Percentiles rank a stretch among this genome's conserved stretches.
Evolutionary conservation across 257 asterid species (phyloP).

Genomic region (Perilla frutescens): DNA sequence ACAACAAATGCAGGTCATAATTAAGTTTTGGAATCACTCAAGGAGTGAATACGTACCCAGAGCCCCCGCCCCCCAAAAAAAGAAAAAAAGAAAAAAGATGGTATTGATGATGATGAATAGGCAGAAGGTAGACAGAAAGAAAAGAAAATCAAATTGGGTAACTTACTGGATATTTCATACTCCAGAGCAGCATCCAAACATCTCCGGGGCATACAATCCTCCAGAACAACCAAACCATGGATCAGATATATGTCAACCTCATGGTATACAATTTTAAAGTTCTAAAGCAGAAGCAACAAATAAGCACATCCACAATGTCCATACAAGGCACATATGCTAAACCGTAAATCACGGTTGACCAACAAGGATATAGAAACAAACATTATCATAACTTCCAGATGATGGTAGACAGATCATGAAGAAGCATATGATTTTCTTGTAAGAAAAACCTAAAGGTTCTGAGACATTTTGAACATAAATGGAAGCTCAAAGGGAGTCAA

Average conservation of each 20-base stretch:
- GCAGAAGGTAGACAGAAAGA: background rate
- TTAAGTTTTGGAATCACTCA: slow-evolving; percentile 22
- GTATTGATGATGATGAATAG: too few relatives aligned
- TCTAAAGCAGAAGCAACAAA: slow-evolving; percentile 36
- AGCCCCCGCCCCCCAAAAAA: background rate
- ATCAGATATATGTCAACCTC: slow-evolving; percentile 58
- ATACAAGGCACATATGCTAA: slow-evolving; percentile 15
- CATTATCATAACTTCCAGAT: slow-evolving; percentile 5
- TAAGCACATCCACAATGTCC: slow-evolving; percentile 7
- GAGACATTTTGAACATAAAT: background rate
- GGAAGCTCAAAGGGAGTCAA: slow-evolving; percentile 14
- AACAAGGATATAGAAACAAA: slow-evolving; percentile 9
- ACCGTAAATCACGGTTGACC: slow-evolving; percentile 20
- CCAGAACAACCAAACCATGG: slow-evolving; percentile 78
- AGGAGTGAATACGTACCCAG: background rate
- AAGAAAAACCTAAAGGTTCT: background rate
- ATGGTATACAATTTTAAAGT: slow-evolving; percentile 37
- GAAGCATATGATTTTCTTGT: background rate
- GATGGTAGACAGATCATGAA: background rate
- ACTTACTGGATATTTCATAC: slow-evolving; percentile 60
- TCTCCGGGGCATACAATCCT: slow-evolving; percentile 67
- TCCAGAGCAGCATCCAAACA: slow-evolving; percentile 60
- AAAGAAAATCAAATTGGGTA: slow-evolving; percentile 24
- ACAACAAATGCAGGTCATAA: slow-evolving; percentile 44
- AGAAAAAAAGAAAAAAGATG: background rate